Conservation (phyloP, 1,139 yeast genomes). For the Nadsonia commutata region DNA sequence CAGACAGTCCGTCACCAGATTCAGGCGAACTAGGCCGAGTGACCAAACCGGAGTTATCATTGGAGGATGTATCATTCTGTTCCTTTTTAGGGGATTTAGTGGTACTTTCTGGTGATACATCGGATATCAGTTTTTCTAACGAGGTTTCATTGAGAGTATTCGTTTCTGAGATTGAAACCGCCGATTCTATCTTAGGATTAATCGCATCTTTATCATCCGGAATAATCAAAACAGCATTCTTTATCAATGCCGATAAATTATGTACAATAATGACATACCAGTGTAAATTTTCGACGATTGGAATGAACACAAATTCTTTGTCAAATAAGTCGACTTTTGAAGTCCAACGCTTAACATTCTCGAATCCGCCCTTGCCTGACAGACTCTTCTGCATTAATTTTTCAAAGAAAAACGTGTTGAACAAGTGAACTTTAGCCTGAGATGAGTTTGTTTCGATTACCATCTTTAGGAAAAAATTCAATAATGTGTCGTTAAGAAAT, state of each 20-base stretch:
- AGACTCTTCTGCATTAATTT: conserved; percentile 30
- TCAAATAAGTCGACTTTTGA: conserved; percentile 49
- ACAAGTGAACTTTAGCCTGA: conserved; percentile 35
- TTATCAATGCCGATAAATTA: conserved; percentile 12
- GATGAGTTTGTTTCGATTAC: conserved; percentile 9
- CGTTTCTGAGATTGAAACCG: no score
- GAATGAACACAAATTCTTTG: conserved; percentile 53
- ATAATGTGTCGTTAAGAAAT: conserved; percentile 28
- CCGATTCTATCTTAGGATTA: no score
- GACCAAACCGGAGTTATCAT: no score
- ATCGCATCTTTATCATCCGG: no score
- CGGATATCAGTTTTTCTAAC: no score
- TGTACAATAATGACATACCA: conserved; percentile 60
- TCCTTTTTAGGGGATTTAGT: no score
- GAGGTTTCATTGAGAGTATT: no score
- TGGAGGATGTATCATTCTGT: no score
- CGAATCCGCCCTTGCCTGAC: conserved; percentile 31
- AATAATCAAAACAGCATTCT: not conserved
- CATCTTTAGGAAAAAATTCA: conserved; percentile 25
- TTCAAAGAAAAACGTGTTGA: conserved; percentile 77
- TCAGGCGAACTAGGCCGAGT: no score
- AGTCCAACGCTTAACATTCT: conserved; percentile 69
- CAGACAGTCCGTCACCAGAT: no score
- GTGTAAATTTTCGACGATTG: conserved; percentile 65
- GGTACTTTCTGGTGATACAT: no score